Conservation (phyloP, 2,329 filamentous ascomycete genomes). For the Penicillium griseofulvum region DNA sequence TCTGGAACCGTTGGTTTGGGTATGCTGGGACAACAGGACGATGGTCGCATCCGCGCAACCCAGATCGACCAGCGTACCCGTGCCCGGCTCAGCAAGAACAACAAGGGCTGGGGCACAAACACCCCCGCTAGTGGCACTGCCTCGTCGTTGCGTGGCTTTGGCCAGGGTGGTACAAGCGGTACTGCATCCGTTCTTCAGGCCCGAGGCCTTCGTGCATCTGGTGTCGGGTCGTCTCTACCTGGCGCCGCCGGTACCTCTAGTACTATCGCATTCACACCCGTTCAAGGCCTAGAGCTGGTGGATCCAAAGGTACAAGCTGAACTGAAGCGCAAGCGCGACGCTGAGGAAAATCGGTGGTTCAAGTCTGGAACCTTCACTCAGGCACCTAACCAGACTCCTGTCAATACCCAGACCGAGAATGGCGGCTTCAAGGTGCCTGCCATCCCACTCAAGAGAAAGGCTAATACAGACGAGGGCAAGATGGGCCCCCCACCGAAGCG, state of each 20-base stretch:
- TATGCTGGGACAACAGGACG: conserved; percentile 88
- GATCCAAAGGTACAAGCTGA: conserved; percentile 89
- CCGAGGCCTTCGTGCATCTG: conserved; percentile 75
- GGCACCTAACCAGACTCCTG: conserved; percentile 51
- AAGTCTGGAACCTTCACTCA: conserved; percentile 97
- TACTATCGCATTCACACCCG: conserved; percentile 87
- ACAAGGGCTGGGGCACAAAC: conserved; percentile 83
- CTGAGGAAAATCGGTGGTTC: conserved; percentile 94
- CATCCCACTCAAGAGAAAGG: conserved; percentile 70
- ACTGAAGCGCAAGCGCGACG: conserved; percentile 84
- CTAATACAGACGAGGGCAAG: conserved; percentile 62
- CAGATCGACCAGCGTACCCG: conserved; percentile 92
- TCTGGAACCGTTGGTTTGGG: conserved; percentile 84
- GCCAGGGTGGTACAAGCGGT: conserved; percentile 59
- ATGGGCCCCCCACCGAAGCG: conserved; percentile 46
- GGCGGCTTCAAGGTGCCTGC: conserved; percentile 80
- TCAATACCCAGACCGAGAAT: conserved; percentile 39
- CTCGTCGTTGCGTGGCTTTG: conserved; percentile 80
- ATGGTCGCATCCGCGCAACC: conserved; percentile 80
- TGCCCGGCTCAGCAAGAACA: conserved; percentile 90
- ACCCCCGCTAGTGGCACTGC: conserved; percentile 62
- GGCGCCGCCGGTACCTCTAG: conserved; percentile 72
- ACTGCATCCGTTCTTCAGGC: conserved; percentile 69
- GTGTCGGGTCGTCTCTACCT: conserved; percentile 70
- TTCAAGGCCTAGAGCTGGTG: conserved; percentile 91